Percentiles rank a stretch among this genome's conserved stretches.
These are phyloP conservation scores for Plantago coronopus DNA, from an alignment of 305 asterid genomes.

Conservation along the genomic window DNA sequence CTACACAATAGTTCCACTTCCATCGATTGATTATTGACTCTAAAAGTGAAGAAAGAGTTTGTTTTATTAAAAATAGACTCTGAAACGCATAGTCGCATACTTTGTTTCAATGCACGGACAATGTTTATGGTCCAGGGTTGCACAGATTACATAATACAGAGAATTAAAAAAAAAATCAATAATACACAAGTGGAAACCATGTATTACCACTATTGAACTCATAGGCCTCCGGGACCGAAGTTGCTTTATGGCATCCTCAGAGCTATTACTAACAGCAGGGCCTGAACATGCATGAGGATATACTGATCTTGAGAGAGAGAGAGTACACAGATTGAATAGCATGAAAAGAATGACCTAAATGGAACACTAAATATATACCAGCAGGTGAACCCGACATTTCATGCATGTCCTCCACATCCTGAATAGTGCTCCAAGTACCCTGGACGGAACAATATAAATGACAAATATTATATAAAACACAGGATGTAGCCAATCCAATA, in stretches of 20 bases:
- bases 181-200: conserved; percentile 3
- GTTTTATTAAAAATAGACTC: not conserved
- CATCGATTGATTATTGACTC: not conserved
- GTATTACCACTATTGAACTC: conserved; percentile 72
- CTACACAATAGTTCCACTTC: not conserved
- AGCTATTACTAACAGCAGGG: conserved; percentile 47
- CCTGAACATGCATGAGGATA: conserved; percentile 31
- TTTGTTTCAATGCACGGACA: not conserved
- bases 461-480: not conserved
- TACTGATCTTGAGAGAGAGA: not conserved
- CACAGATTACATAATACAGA: conserved; percentile 1
- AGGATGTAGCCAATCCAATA: conserved; percentile 4
- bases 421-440: conserved; percentile 52
- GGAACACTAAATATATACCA: conserved; percentile 33
- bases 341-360: not conserved
- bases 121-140: conserved; percentile 1
- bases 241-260: conserved; percentile 79
- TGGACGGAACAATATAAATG: conserved; percentile 21
- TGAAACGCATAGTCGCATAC: not conserved
- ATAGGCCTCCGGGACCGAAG: conserved; percentile 77
- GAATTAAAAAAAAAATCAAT: not conserved
- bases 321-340: not conserved
- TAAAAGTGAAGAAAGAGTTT: not conserved
- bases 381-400: conserved; percentile 40
- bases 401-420: conserved; percentile 51